phyloP scores from a whole-genome alignment of 1,284 basidiomycete genomes.

The Pulveroboletus ridleyi region DNA sequence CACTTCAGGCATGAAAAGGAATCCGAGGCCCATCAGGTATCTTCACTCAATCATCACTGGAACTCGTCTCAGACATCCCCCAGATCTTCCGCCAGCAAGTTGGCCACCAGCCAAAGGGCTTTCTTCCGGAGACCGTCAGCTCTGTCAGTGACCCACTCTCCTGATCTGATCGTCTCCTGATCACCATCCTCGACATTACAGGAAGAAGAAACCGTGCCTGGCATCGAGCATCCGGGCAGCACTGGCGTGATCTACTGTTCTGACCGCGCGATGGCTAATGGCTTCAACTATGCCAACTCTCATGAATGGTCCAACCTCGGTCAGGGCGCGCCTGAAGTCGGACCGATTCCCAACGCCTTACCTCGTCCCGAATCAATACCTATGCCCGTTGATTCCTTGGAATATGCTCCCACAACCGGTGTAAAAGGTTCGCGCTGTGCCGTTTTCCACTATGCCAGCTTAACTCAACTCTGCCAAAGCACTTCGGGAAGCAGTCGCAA shows the following conservation, averaged over 20 bases:
- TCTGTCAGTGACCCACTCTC: constrained; percentile 49
- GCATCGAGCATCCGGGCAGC: constrained; percentile 79
- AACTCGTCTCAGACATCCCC: constrained; percentile 8
- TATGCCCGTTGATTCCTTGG: constrained; percentile 78
- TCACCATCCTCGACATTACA: constrained; percentile 32
- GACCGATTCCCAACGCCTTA: constrained; percentile 79
- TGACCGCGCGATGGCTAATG: constrained; percentile 89
- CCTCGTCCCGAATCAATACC: constrained; percentile 69
- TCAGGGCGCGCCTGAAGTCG: constrained; percentile 93
- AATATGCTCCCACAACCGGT: constrained; percentile 94
- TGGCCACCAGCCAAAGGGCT: constrained; percentile 69
- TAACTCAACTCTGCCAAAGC: constrained; percentile 23
- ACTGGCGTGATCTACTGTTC: constrained; percentile 90
- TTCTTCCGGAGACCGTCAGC: constrained; percentile 72
- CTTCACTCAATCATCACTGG: background rate
- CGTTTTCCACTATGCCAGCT: background rate
- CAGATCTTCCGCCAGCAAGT: constrained; percentile 76
- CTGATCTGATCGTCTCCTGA: constrained; percentile 7
- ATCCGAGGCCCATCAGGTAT: constrained; percentile 85
- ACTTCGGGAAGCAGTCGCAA: constrained; percentile 79
- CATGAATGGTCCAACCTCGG: constrained; percentile 87
- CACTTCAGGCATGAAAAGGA: constrained; percentile 76
- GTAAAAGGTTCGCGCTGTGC: constrained; percentile 67
- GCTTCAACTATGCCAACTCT: constrained; percentile 79
- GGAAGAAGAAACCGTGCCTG: constrained; percentile 86